Conservation (phyloP, 1,139 yeast genomes). For the Debaryomyces fabryi region DNA sequence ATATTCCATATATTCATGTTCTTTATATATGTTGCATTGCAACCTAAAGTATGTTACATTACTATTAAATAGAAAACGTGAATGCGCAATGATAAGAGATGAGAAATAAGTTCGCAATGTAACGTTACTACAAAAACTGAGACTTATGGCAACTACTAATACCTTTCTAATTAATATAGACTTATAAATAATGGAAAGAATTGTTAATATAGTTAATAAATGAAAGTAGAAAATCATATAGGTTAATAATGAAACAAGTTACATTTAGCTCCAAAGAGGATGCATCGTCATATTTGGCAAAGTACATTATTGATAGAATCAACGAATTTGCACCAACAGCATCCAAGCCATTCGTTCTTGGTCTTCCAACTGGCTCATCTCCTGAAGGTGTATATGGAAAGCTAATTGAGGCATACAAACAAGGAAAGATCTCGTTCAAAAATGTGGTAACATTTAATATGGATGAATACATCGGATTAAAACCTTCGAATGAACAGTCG, state of each 20-base stretch:
- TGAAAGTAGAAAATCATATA: background rate
- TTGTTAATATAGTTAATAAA: background rate
- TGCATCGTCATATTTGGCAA: conserved; percentile 56
- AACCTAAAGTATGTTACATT: conserved; percentile 10
- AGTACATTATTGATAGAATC: conserved; percentile 48
- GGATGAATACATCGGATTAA: conserved; percentile 61
- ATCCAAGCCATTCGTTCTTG: conserved; percentile 56
- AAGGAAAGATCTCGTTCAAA: conserved; percentile 49
- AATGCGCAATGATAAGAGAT: background rate
- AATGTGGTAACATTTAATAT: conserved; percentile 65
- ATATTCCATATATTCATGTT: background rate
- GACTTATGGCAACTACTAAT: background rate
- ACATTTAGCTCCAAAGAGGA: conserved; percentile 41
- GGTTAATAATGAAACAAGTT: conserved; percentile 39
- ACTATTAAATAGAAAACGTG: background rate
- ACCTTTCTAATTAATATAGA: background rate
- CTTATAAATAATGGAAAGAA: background rate
- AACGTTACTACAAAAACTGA: conserved; percentile 5
- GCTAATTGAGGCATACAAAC: conserved; percentile 49
- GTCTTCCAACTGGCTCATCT: conserved; percentile 68
- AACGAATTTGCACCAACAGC: conserved; percentile 51
- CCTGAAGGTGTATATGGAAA: conserved; percentile 60
- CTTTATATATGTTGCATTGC: conserved; percentile 8
- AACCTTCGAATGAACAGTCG: conserved; percentile 53
- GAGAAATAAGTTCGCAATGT: conserved; percentile 1